Percentiles rank a stretch among this genome's conserved stretches.
These are phyloP conservation scores for Leccinellum luteum DNA, from an alignment of 768 basidiomycete species.

Conservation along the genomic window DNA sequence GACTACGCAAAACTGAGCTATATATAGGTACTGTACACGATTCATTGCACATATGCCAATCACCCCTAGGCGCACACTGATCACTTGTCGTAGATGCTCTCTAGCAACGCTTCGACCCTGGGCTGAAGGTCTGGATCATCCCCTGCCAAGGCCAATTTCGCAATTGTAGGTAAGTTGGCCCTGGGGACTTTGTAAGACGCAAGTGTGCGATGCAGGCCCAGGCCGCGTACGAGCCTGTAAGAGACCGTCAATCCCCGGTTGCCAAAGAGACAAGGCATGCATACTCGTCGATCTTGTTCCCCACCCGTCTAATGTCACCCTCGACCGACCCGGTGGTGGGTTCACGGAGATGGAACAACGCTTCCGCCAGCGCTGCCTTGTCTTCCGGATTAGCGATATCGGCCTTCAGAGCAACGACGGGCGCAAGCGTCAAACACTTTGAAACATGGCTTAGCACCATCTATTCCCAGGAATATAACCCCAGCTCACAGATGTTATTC, in stretches of 20 bases:
- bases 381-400: constrained; percentile 57
- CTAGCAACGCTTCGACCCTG: constrained; percentile 48
- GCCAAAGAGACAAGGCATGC: constrained; percentile 18
- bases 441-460: background rate
- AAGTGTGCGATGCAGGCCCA: constrained; percentile 60
- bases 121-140: constrained; percentile 36
- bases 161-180: constrained; percentile 52
- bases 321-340: constrained; percentile 63
- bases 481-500: constrained; percentile 69
- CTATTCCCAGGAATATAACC: constrained; percentile 6
- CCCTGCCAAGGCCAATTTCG: constrained; percentile 27
- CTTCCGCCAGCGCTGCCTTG: constrained; percentile 55
- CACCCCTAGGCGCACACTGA: background rate
- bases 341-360: constrained; percentile 56
- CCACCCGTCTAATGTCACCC: constrained; percentile 56
- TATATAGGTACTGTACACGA: background rate
- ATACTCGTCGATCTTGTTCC: constrained; percentile 53
- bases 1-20: background rate
- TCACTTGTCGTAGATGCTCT: constrained; percentile 39
- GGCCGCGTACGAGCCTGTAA: constrained; percentile 52
- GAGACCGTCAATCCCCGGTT: constrained; percentile 5
- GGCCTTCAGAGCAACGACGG: constrained; percentile 59
- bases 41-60: background rate
- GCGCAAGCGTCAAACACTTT: constrained; percentile 70
- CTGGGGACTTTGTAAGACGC: constrained; percentile 62